Evolutionary conservation across 495 filamentous ascomycete genomes (phyloP), one percentile per base, ranked within the genome.

Genomic region (Glutinoglossum americanum): DNA sequence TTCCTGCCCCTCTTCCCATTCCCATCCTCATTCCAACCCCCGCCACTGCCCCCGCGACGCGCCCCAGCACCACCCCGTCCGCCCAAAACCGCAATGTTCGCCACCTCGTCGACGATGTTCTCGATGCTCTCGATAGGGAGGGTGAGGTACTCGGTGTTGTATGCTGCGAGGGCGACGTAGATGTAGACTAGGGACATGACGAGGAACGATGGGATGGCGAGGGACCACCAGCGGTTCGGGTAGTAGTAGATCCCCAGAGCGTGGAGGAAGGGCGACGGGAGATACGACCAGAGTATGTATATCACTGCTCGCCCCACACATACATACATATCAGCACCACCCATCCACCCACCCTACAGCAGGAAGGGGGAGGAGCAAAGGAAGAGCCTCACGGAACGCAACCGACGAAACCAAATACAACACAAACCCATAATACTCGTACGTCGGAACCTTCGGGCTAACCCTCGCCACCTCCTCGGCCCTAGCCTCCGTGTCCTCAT

Each of bases 391-490:
- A 78, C 76, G 67, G 66, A 96, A 97, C 1, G 77, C 80, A 39
- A 89, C 71, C 15, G 78, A 83, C 37, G 81, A 85, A 63, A 85
- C 83, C 27, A 98, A 76, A 67, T 98, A 97, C 27, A 98, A 76
- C 54, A 92, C 89, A 70, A 98, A 97, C 61, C 92, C 92, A 67
- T 98, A 97, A 76, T 98, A 98, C 66, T 98, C 92, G 68, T 98
- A 97, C 0, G 92, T 98, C 9, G 92, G 92, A 0, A 97, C 89
- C 62, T 89, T 89, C 0, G 92, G 92, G 47, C 82, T 83, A 17
- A 89, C 92, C 37, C 89, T 82, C 0, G 92, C 87, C 15, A 95
- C 80, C 0, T 84, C 84, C 47, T 80, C 80, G 37, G 83, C 77
- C 63, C 76, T 79, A 11, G 77, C 74, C 62, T 81, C 78, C 6